Evolutionary conservation across 441 rosid genomes (phyloP), one percentile per base, ranked within the genome.

Genomic region (Pelargonium cotyledonis): DNA sequence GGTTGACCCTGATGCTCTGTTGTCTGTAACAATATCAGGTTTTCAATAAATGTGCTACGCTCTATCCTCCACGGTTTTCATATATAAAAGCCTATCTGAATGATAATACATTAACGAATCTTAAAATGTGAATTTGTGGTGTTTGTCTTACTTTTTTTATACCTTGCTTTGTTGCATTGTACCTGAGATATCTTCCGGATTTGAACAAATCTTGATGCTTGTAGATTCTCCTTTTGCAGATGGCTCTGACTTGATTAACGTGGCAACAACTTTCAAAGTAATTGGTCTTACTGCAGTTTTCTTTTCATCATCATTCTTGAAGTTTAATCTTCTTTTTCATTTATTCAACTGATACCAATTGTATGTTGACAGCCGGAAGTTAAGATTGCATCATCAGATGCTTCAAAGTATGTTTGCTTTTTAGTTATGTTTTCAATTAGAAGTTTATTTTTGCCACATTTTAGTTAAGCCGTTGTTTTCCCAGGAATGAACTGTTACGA

Each of bases 401-500:
- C 83, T 73, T 81, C 93, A 53, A 86, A 84, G 93, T 88, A 78
- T 57, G 79, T 79, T 69, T 57, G 49, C 44, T 21, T 61, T 6
- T 62, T 46, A 65, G 55, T 60, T 79, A n/a, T 38, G 40, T 65
- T 43, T 70, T 55, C 31, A 43, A 55, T 57, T 49, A 53, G 35
- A 63, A 21, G 49, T 72, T 69, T 71, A 35, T 41, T 35, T 55
- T 63, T 70, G 68, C 26, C 70, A 51, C 65, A 62, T 63, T 16
- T 19, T 41, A 66, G 35, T 71, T 73, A 69, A 76, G 21, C 55
- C 65, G 10, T 51, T 63, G 23, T 77, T 15, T 66, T 77, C 11
- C 76, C 82, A 88, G 93, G 80, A 85, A 83, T 78, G 89, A 80
- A 70, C 78, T 85, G 66, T 71, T 85, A 77, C 78, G 73, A 76